phyloP scores from a whole-genome alignment of 331 rosid genomes.

The Stylosanthes scabra region DNA sequence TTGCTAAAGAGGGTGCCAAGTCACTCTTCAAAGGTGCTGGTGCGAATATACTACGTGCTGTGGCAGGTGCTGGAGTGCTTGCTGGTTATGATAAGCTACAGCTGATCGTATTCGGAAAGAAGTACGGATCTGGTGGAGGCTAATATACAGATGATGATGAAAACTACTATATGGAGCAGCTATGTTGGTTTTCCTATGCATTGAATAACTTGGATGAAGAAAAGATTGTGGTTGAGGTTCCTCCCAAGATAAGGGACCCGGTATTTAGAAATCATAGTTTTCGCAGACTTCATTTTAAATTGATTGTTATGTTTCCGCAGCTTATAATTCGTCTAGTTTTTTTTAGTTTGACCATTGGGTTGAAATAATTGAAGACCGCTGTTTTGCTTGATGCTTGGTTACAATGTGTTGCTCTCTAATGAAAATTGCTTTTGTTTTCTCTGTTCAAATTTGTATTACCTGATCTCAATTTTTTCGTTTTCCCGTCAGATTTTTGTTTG shows the following conservation, averaged over 20 bases:
- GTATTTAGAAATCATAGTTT: slow-evolving; percentile 43
- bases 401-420: slow-evolving; percentile 8
- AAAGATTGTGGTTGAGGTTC: slow-evolving; percentile 17
- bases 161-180: slow-evolving; percentile 30
- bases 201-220: slow-evolving; percentile 42
- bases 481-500: not conserved
- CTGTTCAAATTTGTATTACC: not conserved
- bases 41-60: slow-evolving; percentile 90
- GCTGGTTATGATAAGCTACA: slow-evolving; percentile 95
- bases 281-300: slow-evolving; percentile 33
- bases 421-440: not conserved
- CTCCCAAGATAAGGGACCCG: slow-evolving; percentile 28
- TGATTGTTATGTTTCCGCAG: slow-evolving; percentile 33
- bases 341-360: slow-evolving; percentile 11
- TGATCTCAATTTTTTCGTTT: not conserved
- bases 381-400: not conserved
- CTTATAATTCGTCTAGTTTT: slow-evolving; percentile 6
- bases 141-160: slow-evolving; percentile 49
- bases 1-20: slow-evolving; percentile 80
- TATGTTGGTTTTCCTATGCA: slow-evolving; percentile 33
- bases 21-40: slow-evolving; percentile 98
- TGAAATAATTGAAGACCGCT: slow-evolving; percentile 23
- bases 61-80: slow-evolving; percentile 96
- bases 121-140: slow-evolving; percentile 85
- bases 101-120: slow-evolving; percentile 79